Conservation (phyloP, 495 filamentous ascomycete genomes). For the Darksidea phi region DNA sequence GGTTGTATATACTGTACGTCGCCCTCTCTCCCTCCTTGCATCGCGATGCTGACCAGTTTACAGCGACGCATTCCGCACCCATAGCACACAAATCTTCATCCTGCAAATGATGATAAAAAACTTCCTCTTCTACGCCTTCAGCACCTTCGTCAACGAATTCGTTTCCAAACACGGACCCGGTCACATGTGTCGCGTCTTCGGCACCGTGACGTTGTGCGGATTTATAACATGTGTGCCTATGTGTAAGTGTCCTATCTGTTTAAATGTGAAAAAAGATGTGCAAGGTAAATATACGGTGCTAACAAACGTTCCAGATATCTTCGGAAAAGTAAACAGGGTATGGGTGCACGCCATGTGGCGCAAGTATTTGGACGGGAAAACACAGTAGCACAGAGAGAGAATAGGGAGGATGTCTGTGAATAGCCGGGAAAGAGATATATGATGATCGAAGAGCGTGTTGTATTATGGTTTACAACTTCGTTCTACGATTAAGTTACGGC, state of each 20-base stretch:
- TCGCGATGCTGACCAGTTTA: not conserved
- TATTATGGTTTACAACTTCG: too few relatives aligned
- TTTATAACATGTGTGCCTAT: constrained; percentile 27
- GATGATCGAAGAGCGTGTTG: too few relatives aligned
- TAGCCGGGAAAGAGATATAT: too few relatives aligned
- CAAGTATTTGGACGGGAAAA: constrained; percentile 17
- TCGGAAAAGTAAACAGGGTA: constrained; percentile 24
- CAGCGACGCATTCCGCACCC: constrained; percentile 22
- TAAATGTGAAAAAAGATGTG: too few relatives aligned
- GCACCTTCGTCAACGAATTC: constrained; percentile 21
- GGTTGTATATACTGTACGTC: constrained; percentile 28
- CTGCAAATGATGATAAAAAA: constrained; percentile 32
- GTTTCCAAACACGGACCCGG: constrained; percentile 12
- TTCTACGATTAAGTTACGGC: too few relatives aligned
- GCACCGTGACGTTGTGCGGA: constrained; percentile 22
- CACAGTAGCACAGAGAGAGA: too few relatives aligned
- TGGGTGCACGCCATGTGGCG: constrained; percentile 17
- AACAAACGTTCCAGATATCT: constrained; percentile 14
- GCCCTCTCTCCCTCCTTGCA: not conserved
- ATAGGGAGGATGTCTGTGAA: too few relatives aligned
- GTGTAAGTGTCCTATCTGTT: constrained; percentile 23
- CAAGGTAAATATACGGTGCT: not conserved
- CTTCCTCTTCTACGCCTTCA: constrained; percentile 29
- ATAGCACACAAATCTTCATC: constrained; percentile 25
- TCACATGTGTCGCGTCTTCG: constrained; percentile 13